phyloP scores from a whole-genome alignment of 2,329 filamentous ascomycete genomes.

The Trichophyton simii region DNA sequence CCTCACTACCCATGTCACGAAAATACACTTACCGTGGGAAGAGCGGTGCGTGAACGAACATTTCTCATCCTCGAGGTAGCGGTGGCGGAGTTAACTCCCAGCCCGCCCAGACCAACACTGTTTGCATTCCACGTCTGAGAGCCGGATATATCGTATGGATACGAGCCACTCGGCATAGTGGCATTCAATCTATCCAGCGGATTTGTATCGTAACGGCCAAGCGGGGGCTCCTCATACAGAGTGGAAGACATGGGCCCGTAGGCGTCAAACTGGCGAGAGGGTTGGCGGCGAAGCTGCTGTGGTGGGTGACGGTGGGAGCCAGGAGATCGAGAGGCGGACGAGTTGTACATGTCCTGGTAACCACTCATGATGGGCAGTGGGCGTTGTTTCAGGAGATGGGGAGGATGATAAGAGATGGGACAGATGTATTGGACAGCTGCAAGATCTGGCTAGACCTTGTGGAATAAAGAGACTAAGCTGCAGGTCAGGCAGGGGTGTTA shows the following conservation, averaged over 20 bases:
- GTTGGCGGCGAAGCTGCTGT: conserved; percentile 55
- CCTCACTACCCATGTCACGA: background rate
- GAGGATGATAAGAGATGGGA: background rate
- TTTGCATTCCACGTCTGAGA: conserved; percentile 71
- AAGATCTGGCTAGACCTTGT: conserved; percentile 2
- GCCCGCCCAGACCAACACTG: conserved; percentile 55
- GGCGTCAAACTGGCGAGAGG: conserved; percentile 66
- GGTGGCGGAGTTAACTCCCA: conserved; percentile 42
- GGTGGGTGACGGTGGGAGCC: conserved; percentile 56
- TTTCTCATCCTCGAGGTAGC: conserved; percentile 45
- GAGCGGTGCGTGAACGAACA: conserved; percentile 44
- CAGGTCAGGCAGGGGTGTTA: background rate
- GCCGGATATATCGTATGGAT: conserved; percentile 56
- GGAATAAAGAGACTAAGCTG: conserved; percentile 3
- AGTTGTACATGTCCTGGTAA: conserved; percentile 46
- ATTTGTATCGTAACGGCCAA: conserved; percentile 43
- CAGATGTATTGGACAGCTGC: background rate
- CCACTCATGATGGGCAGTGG: conserved; percentile 22
- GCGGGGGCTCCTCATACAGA: conserved; percentile 56
- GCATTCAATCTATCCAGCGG: conserved; percentile 46
- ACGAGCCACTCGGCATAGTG: conserved; percentile 45
- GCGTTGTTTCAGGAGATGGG: background rate
- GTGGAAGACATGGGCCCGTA: conserved; percentile 54
- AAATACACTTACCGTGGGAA: conserved; percentile 57
- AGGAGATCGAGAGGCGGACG: conserved; percentile 54